Evolutionary conservation across 768 basidiomycete genomes (phyloP), one percentile per base, ranked within the genome.

Genomic region (Cystofilobasidium ferigula): DNA sequence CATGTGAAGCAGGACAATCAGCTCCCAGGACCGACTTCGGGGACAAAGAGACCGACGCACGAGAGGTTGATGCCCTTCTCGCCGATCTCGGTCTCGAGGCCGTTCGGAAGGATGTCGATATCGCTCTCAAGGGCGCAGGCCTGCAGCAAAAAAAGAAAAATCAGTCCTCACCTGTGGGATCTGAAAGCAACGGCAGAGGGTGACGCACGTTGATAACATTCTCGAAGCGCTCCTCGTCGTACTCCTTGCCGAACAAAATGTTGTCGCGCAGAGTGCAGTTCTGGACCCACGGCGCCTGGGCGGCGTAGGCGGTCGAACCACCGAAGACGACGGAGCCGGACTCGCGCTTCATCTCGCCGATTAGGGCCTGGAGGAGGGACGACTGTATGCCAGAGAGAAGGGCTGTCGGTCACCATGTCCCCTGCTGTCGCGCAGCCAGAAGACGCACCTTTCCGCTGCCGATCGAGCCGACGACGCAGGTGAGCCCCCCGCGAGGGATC

Each of bases 51-150:
- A 43, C n/a, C 16, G 26, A 16, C 36, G 24, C 51, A 56, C 30
- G 74, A 76, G 2, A 78, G 70, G 2, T 72, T 74, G 48, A 78
- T 73, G 0, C 87, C 88, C 72, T 85, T 85, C 76, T 90, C 87
- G 18, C 89, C 89, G 61, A 90, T 89, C 54, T 71, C 70, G 14
- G 73, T 74, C 64, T 69, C 63, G 7, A 71, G 53, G 12, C 74
- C 76, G 53, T 72, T 68, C 7, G 64, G 28, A 43, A 73, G 69
- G n/a, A 61, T 59, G 3, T 69, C 64, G 22, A 76, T 62, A 59
- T 75, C 73, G 26, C 56, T 16, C 30, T 54, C 51, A 4, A 54
- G 28, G 30, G 51, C 51, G 51, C 51, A 54, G 51, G 51, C 51
- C 51, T 54, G 47, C 40, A 18, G 20, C 7, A 18, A 18, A 3